Conservation (phyloP, 2,329 filamentous ascomycete genomes). For the Gyromitra esculenta region DNA sequence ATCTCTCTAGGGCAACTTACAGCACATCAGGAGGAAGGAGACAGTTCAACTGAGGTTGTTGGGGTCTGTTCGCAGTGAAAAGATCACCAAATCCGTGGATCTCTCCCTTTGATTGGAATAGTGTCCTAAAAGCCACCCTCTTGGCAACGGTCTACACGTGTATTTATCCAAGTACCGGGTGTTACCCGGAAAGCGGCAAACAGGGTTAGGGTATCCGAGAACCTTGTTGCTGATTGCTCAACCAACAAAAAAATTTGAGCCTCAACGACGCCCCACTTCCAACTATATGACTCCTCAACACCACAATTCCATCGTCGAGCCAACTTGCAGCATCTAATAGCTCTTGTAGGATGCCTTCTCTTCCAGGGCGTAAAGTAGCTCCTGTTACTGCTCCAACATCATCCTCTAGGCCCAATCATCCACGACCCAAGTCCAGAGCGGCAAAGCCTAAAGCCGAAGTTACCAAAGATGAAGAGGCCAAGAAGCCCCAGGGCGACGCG, state of each 20-base stretch:
- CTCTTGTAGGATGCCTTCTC: conserved; percentile 30
- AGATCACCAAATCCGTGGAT: too few species aligned
- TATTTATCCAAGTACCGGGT: too few species aligned
- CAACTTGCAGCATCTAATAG: not conserved
- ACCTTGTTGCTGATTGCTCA: not conserved
- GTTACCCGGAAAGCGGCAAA: conserved; percentile 11
- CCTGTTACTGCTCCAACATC: conserved; percentile 11
- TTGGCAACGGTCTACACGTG: too few species aligned
- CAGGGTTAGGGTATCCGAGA: conserved; percentile 11
- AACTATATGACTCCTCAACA: conserved; percentile 33
- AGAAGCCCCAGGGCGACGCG: conserved; percentile 50
- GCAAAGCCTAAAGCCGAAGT: conserved; percentile 27
- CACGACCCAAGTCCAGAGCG: conserved; percentile 23
- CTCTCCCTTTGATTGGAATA: too few species aligned
- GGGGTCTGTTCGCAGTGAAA: too few species aligned
- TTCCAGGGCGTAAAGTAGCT: conserved; percentile 15
- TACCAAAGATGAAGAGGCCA: conserved; percentile 12
- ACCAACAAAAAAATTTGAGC: conserved; percentile 26
- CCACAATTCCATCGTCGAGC: conserved; percentile 1
- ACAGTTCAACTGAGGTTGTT: too few species aligned
- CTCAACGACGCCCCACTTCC: conserved; percentile 21
- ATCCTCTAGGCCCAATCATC: conserved; percentile 3
- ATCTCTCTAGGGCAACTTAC: not conserved
- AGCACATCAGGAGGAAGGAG: too few species aligned
- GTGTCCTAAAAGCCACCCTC: too few species aligned